A percentile compares a stretch with the other conserved stretches of the same genome.
Evolutionary conservation across 768 basidiomycete species (phyloP).

Genomic region (Collybia sordida): DNA sequence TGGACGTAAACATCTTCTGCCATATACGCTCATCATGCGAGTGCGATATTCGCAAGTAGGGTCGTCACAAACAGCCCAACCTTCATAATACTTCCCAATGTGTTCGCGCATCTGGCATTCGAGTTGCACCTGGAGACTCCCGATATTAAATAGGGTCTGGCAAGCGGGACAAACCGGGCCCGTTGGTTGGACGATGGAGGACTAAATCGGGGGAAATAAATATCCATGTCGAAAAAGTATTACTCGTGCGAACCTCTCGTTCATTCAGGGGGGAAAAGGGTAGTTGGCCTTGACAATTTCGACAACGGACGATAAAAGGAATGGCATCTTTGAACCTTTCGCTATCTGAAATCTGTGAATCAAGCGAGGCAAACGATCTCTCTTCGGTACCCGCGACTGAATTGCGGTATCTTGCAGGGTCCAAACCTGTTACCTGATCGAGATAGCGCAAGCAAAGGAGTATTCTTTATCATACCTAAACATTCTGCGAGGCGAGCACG

Average conservation of each 20-base stretch:
- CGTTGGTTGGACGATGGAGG: slow-evolving; percentile 59
- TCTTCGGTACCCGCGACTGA: slow-evolving; percentile 50
- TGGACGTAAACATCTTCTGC: slow-evolving; percentile 70
- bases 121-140: slow-evolving; percentile 80
- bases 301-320: slow-evolving; percentile 76
- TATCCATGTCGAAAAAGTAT: neutral
- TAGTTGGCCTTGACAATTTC: slow-evolving; percentile 61
- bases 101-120: slow-evolving; percentile 81
- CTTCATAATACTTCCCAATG: slow-evolving; percentile 84
- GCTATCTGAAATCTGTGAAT: slow-evolving; percentile 85
- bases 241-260: slow-evolving; percentile 43
- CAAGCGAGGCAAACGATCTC: slow-evolving; percentile 72
- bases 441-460: neutral
- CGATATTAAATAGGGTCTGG: slow-evolving; percentile 42
- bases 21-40: slow-evolving; percentile 94
- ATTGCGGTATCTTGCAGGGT: slow-evolving; percentile 56
- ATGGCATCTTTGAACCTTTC: slow-evolving; percentile 82
- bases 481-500: slow-evolving; percentile 91
- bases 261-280: slow-evolving; percentile 61
- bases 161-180: slow-evolving; percentile 79
- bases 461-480: slow-evolving; percentile 54
- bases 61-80: slow-evolving; percentile 88
- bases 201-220: slow-evolving; percentile 36
- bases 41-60: slow-evolving; percentile 80
- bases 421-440: slow-evolving; percentile 43